A percentile compares a stretch with the other conserved stretches of the same genome.
These are phyloP conservation scores for Paecilomyces sp. DNA, from an alignment of 2,329 filamentous ascomycete genomes.

Conservation along the genomic window DNA sequence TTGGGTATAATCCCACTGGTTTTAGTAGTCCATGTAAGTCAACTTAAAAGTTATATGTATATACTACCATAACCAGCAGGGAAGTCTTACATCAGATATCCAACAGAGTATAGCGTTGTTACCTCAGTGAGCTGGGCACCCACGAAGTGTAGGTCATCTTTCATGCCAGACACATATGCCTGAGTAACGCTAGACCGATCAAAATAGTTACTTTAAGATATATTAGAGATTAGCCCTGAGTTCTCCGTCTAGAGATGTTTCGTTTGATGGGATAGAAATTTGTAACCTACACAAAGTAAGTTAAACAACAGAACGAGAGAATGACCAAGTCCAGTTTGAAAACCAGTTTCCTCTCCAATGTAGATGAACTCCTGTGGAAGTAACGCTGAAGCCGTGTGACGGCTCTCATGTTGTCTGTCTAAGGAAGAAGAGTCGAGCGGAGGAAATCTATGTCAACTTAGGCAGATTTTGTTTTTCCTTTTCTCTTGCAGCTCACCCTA, in stretches of 20 bases:
- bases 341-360: slow-evolving; percentile 38
- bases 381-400: too few relatives aligned
- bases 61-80: too few relatives aligned
- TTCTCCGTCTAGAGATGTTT: too few relatives aligned
- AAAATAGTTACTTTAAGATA: slow-evolving; percentile 29
- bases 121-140: slow-evolving; percentile 22
- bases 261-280: too few relatives aligned
- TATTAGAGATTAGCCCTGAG: not conserved
- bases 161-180: slow-evolving; percentile 37
- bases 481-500: too few relatives aligned
- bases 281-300: slow-evolving; percentile 33
- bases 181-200: slow-evolving; percentile 43
- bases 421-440: too few relatives aligned
- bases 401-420: too few relatives aligned
- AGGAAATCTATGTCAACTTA: too few relatives aligned
- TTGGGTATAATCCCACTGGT: slow-evolving; percentile 11
- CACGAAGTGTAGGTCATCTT: slow-evolving; percentile 23
- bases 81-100: slow-evolving; percentile 14
- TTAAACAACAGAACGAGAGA: slow-evolving; percentile 38
- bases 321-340: slow-evolving; percentile 47
- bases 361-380: not conserved
- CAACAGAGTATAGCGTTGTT: slow-evolving; percentile 18
- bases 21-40: too few relatives aligned
- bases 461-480: too few relatives aligned
- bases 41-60: too few relatives aligned